Base-by-base conservation (phyloP, 768 basidiomycete species). In the Boletus edulis region DNA sequence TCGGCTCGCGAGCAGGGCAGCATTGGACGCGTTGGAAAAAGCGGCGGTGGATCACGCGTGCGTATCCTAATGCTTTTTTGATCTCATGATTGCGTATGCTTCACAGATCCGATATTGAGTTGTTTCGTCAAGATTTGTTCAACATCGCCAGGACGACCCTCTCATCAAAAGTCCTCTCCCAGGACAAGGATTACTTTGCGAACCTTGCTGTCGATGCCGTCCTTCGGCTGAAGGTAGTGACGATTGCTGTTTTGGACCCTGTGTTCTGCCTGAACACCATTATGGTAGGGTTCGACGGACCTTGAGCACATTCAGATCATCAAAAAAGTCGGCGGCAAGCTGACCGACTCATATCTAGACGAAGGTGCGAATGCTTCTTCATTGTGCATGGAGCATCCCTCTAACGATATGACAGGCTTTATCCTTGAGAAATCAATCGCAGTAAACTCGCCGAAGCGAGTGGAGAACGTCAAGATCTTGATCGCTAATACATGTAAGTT, bases 251-350 rank as follows among this genome's bases (percentile, higher is more conserved):
- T 24, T 14, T 12, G 5, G 24, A 22, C 47, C 17, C 41, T 17
- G 37, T 15, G 9, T 22, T 52, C 46, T 40, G n/a, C 22, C 37
- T 58, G 46, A 62, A 42, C 31, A 8, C 37, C n/a, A 2, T n/a
- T 37, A 9, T 15, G 46, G 8, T 64, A 94, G 89, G 97, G 97
- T 37, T 97, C 94, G 37, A 94, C 91, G 48, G 89, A 98, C 74
- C 79, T 99, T 34, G 96, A 99, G 62, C 94, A 98, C 71, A 98
- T 99, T 61, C 96, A 99, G 73, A 88, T 98, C 71, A 99, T 98
- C 78, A 99, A 99, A 82, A 98, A 98, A 75, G 92, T 91, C n/a
- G 96, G 96, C 54, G 96, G 96, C 48, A 99, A 98, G 77, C 80
- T 99, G 64, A 96, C 94, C 0, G 96, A 98, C 66, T 96, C 94